Base-by-base conservation (phyloP, 495 filamentous ascomycete species). In the Staphylotrichum longicolle region DNA sequence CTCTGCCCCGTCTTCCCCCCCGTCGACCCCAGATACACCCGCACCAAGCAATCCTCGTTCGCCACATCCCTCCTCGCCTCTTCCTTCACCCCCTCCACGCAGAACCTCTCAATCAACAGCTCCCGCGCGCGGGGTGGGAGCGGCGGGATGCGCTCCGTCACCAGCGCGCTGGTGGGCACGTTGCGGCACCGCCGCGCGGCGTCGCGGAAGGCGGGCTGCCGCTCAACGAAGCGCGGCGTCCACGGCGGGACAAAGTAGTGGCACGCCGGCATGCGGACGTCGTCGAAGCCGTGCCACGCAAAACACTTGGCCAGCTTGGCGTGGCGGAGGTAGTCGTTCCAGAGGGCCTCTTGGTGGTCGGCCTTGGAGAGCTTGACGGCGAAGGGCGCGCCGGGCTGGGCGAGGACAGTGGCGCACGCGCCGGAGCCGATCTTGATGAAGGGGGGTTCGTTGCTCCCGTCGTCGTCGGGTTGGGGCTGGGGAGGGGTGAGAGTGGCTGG, bases 351-450 rank as follows among this genome's bases (percentile, higher is more conserved):
- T n/a, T 53, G 50, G n/a, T 20, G 7, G 0, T 40, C 5, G 5
- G 50, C 27, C 50, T 27, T 53, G 50, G 34, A 40, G 14, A 53
- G 33, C 50, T 53, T 53, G 50, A 40, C 33, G 8, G 50, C 50
- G 50, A 15, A 37, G 15, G 34, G n/a, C 12, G 9, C 33, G 5
- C 34, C 50, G 11, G 11, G 14, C 35, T 11, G 50, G n/a, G 50
- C 50, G 15, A 53, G 39, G 14, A 53, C 50, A 33, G 33, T 34
- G 8, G 34, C 35, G 35, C 50, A 40, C 2, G 5, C 3, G 8
- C 50, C 50, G 5, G 34, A 33, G 50, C 50, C 50, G 7, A 53
- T 53, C 50, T 53, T 53, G 50, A 32, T 40, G 35, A 53, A 53
- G 2, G 50, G 50, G 34, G 7, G 5, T 14, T 20, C 34, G 34